Base-by-base conservation (phyloP, 2,329 filamentous ascomycete species). In the Fusarium temperatum region DNA sequence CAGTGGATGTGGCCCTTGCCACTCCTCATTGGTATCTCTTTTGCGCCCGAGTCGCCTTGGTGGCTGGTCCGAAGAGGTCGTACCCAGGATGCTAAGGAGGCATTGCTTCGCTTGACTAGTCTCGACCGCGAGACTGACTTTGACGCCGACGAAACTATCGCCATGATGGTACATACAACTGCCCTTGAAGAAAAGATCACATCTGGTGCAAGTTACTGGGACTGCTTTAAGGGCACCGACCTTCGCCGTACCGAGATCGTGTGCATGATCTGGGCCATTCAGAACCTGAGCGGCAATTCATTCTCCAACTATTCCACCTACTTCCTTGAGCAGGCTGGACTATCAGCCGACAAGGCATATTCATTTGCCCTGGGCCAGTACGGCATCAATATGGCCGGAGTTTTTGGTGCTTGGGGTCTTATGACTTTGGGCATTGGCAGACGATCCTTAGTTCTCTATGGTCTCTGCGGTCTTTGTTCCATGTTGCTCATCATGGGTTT, bases 111-210 rank as follows among this genome's bases (percentile, higher is more conserved):
- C 8, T 84, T 94, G 26, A 93, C 92, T 10, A 91, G 87, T 76
- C 76, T 86, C 20, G 84, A 90, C 72, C 85, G 86, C 61, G 91
- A 94, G 68, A 91, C 90, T 2, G 88, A 92, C 68, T 95, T 96
- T 76, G 89, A 97, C 78, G 89, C 93, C 17, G 93, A 97, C 71
- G 94, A 96, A 83, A 96, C 94, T 0, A 87, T 97, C 56, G 91
- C 93, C 77, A 97, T 97, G 94, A 97, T 98, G 93, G 90, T 94
- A 3, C 94, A 97, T 80, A 98, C 94, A 1, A 95, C 93, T 1
- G 92, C 92, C 0, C 85, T 97, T 17, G 95, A 97, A 81, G 88
- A 93, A 79, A 88, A 89, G 82, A 93, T 94, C 60, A 95, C 93
- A 8, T 84, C 85, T 12, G 94, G 94, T 36, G 90, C 93, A 11